These are phyloP conservation scores for Straminergon stramineum DNA, from an alignment of 225 moss, liverwort and hornwort genomes.

Conservation along the genomic window DNA sequence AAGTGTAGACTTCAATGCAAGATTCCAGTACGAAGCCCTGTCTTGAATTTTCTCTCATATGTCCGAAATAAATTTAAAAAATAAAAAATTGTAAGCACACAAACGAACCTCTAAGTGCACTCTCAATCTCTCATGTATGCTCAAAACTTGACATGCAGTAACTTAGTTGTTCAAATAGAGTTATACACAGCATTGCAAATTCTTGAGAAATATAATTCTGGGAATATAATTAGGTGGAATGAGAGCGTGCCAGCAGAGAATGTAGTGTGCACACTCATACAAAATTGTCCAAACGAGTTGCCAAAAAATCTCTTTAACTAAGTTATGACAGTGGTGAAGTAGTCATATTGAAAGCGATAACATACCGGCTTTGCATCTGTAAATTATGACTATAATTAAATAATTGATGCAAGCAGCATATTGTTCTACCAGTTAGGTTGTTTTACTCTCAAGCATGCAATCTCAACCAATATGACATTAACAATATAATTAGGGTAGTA, in stretches of 20 bases:
- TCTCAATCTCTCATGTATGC: neutral
- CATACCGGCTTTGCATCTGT: no score
- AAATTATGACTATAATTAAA: neutral
- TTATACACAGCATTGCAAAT: neutral
- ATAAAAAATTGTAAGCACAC: no score
- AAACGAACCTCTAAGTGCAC: neutral
- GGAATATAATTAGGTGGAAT: neutral
- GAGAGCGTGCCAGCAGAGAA: neutral
- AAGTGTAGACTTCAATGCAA: neutral
- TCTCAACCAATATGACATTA: neutral
- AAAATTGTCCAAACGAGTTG: neutral
- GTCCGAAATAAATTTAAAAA: neutral
- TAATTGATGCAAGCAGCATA: neutral
- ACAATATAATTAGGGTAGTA: neutral
- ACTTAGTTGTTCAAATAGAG: neutral
- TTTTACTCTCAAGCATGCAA: neutral
- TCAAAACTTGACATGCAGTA: neutral
- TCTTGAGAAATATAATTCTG: neutral
- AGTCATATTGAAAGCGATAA: neutral
- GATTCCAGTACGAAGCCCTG: neutral
- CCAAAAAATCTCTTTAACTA: neutral
- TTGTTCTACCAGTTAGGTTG: neutral
- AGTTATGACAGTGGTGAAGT: neutral
- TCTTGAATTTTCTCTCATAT: neutral
- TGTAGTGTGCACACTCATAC: neutral